phyloP scores from a whole-genome alignment of 176 grass and related monocot genomes.

The Tillandsia leiboldiana region DNA sequence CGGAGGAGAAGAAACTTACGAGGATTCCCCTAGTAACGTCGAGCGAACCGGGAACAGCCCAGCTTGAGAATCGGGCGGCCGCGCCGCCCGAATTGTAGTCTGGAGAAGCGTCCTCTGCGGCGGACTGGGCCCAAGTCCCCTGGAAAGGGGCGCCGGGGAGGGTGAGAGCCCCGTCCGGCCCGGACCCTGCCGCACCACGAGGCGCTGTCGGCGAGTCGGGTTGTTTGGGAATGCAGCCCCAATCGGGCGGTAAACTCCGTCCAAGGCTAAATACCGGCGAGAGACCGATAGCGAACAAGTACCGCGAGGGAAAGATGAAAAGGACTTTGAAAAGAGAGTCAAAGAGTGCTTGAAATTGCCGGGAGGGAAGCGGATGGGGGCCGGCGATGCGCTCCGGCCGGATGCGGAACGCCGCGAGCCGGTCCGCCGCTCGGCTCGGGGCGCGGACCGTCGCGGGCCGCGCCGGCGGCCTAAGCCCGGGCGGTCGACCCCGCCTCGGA shows the following conservation, averaged over 20 bases:
- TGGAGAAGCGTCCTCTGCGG: slow-evolving; percentile 23
- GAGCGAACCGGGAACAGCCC: slow-evolving; percentile 34
- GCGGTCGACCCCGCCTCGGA: background rate
- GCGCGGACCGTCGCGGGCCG: slow-evolving; percentile 20
- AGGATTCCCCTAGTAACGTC: slow-evolving; percentile 38
- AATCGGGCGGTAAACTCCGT: too few relatives aligned
- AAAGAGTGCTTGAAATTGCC: slow-evolving; percentile 36
- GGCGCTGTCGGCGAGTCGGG: slow-evolving; percentile 26
- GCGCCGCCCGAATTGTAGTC: slow-evolving; percentile 20
- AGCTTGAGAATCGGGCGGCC: slow-evolving; percentile 20
- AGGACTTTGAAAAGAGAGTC: slow-evolving; percentile 26
- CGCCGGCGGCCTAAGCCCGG: slow-evolving; percentile 24
- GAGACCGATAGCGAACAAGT: slow-evolving; percentile 57
- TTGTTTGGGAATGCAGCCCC: too few relatives aligned
- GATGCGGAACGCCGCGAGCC: background rate
- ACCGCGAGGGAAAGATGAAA: slow-evolving; percentile 41
- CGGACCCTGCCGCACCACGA: slow-evolving; percentile 50
- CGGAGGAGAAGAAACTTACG: slow-evolving; percentile 1
- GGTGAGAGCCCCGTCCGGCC: slow-evolving; percentile 60
- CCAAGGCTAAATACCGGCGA: slow-evolving; percentile 14
- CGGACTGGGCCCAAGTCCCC: slow-evolving; percentile 27
- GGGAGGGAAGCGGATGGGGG: slow-evolving; percentile 44
- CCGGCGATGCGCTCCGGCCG: slow-evolving; percentile 24
- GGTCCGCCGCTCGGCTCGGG: slow-evolving; percentile 31
- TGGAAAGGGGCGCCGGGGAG: slow-evolving; percentile 50